These are phyloP conservation scores for Arthrobotrys iridis DNA, from an alignment of 2,329 filamentous ascomycete species.

Conservation along the genomic window DNA sequence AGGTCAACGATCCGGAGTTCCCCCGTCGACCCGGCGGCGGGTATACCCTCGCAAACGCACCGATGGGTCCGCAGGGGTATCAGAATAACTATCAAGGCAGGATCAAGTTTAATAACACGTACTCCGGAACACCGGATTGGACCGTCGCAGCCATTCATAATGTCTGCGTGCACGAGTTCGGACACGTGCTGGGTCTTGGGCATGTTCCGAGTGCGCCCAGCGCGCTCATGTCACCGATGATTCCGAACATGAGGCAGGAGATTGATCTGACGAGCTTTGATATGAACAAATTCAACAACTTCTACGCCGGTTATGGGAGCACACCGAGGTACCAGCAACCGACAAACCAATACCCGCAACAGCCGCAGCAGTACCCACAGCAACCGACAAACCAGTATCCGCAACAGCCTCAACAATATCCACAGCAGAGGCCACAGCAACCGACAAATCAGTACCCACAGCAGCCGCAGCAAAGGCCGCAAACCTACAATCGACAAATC, in stretches of 20 bases:
- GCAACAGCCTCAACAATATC: neutral
- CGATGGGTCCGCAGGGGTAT: neutral
- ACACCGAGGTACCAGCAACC: neutral
- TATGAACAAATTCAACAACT: constrained; percentile 4
- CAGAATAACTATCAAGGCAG: neutral
- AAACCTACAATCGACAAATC: neutral
- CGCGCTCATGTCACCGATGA: constrained; percentile 12
- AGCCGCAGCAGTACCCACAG: neutral
- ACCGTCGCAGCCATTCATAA: constrained; percentile 13
- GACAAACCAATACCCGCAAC: neutral
- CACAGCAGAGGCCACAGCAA: neutral
- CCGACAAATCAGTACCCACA: constrained; percentile 3
- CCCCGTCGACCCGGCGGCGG: neutral
- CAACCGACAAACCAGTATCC: neutral
- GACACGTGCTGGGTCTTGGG: constrained; percentile 11
- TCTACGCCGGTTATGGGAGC: neutral
- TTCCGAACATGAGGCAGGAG: constrained; percentile 8
- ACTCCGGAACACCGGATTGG: constrained; percentile 8
- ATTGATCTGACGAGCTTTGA: neutral
- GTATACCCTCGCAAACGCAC: neutral
- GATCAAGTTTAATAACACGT: constrained; percentile 16
- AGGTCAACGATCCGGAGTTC: neutral
- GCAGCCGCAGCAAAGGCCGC: neutral
- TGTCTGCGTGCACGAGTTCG: constrained; percentile 22
- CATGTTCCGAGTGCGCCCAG: neutral